Evolutionary conservation across 2,329 filamentous ascomycete species (phyloP).

Genomic region (Phaeosphaeria sp.): DNA sequence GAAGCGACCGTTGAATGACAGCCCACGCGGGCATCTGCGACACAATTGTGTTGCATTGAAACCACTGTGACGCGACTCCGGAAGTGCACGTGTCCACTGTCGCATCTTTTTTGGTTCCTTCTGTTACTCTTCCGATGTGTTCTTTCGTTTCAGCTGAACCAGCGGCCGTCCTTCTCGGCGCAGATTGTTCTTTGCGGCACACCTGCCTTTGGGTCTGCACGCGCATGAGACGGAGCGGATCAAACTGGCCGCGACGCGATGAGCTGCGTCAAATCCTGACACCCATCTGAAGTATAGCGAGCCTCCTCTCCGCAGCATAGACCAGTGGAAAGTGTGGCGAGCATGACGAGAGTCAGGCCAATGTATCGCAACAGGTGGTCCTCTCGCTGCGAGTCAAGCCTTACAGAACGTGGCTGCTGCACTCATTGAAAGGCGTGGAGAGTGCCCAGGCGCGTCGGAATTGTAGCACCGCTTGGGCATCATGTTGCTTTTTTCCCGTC

Average conservation of each 20-base stretch:
- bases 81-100: conserved; percentile 18
- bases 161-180: neutral
- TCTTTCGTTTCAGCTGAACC: conserved; percentile 16
- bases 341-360: neutral
- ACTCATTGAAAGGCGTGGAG: neutral
- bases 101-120: conserved; percentile 13
- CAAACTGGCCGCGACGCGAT: neutral
- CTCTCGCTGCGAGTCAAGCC: neutral
- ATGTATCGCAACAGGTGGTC: neutral
- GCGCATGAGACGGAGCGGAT: conserved; percentile 1
- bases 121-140: conserved; percentile 11
- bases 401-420: neutral
- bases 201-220: neutral
- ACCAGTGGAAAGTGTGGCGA: neutral
- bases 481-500: neutral
- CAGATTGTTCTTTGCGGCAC: conserved; percentile 3
- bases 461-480: neutral
- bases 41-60: conserved; percentile 15
- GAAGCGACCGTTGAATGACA: conserved; percentile 13
- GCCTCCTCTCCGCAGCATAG: neutral
- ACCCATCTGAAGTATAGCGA: neutral
- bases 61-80: conserved; percentile 10
- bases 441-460: neutral
- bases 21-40: conserved; percentile 10
- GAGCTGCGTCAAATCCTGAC: neutral